phyloP scores from a whole-genome alignment of 1,139 yeast species.

The Saccharomyces uvarum region DNA sequence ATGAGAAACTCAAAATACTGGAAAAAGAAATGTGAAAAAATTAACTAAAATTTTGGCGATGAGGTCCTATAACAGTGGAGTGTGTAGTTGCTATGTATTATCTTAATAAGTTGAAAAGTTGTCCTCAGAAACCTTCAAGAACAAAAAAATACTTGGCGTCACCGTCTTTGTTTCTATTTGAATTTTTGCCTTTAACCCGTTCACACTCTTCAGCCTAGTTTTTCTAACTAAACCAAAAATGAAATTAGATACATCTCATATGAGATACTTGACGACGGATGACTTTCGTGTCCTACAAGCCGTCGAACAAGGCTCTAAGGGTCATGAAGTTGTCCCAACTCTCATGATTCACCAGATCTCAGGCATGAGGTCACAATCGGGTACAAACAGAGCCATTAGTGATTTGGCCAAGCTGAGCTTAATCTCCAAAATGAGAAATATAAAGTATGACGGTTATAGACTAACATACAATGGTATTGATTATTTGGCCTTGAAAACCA shows the following conservation, averaged over 20 bases:
- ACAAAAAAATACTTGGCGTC: background rate
- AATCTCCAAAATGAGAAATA: conserved; percentile 72
- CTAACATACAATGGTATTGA: conserved; percentile 86
- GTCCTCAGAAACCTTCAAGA: background rate
- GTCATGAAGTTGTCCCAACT: conserved; percentile 93
- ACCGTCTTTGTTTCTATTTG: too few relatives aligned
- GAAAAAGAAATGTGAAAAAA: background rate
- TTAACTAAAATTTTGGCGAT: background rate
- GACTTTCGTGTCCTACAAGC: conserved; percentile 88
- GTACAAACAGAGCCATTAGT: conserved; percentile 69
- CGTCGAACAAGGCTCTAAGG: conserved; percentile 81
- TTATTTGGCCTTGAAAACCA: conserved; percentile 77
- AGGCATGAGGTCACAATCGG: conserved; percentile 67
- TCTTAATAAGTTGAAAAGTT: background rate
- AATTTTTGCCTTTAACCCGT: too few relatives aligned
- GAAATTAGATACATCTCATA: conserved; percentile 88
- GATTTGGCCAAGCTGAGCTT: conserved; percentile 82
- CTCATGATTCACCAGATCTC: conserved; percentile 72
- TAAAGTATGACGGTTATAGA: conserved; percentile 85
- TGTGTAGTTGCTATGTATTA: background rate
- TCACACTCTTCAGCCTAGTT: background rate
- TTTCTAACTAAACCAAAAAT: conserved; percentile 33
- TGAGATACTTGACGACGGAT: conserved; percentile 85
- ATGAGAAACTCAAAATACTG: background rate
- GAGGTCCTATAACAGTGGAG: background rate